Percentiles rank a stretch among this genome's conserved stretches.
Evolutionary conservation across 2,329 filamentous ascomycete genomes (phyloP).

Genomic region (Fusarium incarnatum): DNA sequence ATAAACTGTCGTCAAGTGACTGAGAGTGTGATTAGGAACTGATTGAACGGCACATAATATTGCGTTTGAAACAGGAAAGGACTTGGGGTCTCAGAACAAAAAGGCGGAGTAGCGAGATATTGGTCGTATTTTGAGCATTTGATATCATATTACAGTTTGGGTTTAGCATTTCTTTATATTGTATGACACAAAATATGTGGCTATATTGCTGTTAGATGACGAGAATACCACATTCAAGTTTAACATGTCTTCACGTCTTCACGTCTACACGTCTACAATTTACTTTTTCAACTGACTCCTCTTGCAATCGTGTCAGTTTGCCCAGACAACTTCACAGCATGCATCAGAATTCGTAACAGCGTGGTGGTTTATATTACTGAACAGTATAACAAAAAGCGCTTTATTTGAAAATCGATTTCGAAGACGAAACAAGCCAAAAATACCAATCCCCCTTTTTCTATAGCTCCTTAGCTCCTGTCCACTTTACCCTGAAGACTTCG

Average conservation of each 20-base stretch:
- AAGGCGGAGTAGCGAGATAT: slow-evolving; percentile 13
- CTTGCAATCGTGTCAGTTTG: slow-evolving; percentile 1
- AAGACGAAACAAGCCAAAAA: background rate
- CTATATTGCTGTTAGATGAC: slow-evolving; percentile 7
- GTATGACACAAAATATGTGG: slow-evolving; percentile 5
- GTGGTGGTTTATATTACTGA: slow-evolving; percentile 7
- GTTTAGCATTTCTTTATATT: slow-evolving; percentile 8
- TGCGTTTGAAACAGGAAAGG: background rate
- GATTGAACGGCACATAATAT: background rate
- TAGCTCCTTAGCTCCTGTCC: background rate
- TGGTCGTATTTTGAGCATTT: slow-evolving; percentile 29
- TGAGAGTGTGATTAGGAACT: background rate
- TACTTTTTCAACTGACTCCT: background rate
- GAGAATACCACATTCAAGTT: slow-evolving; percentile 1
- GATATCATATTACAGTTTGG: slow-evolving; percentile 34
- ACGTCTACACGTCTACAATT: too few relatives aligned
- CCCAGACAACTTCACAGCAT: background rate
- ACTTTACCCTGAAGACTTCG: background rate
- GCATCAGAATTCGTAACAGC: slow-evolving; percentile 7
- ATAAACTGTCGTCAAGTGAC: slow-evolving; percentile 17
- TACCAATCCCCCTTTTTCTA: background rate
- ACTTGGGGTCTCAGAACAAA: slow-evolving; percentile 11
- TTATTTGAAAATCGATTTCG: background rate
- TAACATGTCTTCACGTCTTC: background rate
- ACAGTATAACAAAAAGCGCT: slow-evolving; percentile 10